A percentile compares a stretch with the other conserved stretches of the same genome.
Evolutionary conservation across 345 rosid species (phyloP).

Genomic region (Citrus trifoliata): DNA sequence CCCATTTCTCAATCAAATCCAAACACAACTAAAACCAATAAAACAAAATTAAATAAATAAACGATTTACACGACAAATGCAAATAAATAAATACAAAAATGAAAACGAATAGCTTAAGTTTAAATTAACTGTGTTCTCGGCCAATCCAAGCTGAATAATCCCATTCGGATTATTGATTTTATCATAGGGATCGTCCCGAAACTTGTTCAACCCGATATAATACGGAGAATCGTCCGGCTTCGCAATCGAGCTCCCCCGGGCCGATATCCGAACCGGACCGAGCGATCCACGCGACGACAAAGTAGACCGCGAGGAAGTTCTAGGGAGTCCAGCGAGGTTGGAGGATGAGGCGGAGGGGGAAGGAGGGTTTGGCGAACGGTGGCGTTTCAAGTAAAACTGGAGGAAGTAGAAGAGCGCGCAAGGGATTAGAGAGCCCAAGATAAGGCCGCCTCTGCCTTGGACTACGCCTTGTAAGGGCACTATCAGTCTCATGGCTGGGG

Average conservation of each 20-base stretch:
- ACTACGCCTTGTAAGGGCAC: conserved; percentile 82
- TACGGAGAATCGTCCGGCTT: conserved; percentile 64
- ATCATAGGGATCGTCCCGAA: conserved; percentile 54
- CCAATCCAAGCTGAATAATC: conserved; percentile 78
- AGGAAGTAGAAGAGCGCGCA: conserved; percentile 82
- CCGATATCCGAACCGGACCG: conserved; percentile 56
- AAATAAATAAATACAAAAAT: not conserved
- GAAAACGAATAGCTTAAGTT: not conserved
- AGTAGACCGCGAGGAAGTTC: conserved; percentile 53
- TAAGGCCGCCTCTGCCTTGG: conserved; percentile 80
- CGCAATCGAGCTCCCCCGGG: conserved; percentile 53
- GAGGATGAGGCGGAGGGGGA: conserved; percentile 44
- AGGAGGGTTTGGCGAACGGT: conserved; percentile 36
- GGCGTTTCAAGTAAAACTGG: conserved; percentile 67
- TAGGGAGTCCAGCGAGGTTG: conserved; percentile 42
- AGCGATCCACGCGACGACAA: conserved; percentile 49
- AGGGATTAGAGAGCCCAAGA: conserved; percentile 80
- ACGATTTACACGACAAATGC: not conserved
- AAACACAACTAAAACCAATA: conserved; percentile 56
- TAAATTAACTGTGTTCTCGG: conserved; percentile 71
- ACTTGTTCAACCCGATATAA: conserved; percentile 67
- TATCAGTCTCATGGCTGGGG: conserved; percentile 64
- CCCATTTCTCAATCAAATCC: conserved; percentile 87
- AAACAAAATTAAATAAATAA: not conserved
- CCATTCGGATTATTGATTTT: conserved; percentile 51